Conservation (phyloP, 23 red algal genomes). For the Cyanidioschyzon merolae region DNA sequence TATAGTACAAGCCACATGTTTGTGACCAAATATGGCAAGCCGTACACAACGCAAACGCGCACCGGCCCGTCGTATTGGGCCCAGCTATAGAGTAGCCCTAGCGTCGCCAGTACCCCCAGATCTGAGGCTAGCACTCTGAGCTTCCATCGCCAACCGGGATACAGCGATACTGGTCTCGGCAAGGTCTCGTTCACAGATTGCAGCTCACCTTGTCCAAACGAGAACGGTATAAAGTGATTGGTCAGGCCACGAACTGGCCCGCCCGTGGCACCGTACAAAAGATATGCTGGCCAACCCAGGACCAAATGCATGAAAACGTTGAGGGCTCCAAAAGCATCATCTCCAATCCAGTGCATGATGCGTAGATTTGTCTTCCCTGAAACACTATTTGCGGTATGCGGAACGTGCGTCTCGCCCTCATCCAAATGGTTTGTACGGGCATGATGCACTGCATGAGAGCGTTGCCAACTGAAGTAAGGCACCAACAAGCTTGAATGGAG, state of each 20-base stretch:
- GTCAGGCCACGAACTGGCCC: slow-evolving; percentile 16
- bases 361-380: neutral
- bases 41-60: slow-evolving; percentile 30
- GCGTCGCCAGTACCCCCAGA: slow-evolving; percentile 34
- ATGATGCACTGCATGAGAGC: slow-evolving; percentile 75
- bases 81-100: slow-evolving; percentile 15
- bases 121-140: slow-evolving; percentile 68
- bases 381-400: slow-evolving; percentile 9
- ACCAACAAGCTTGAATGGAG: slow-evolving; percentile 70
- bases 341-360: neutral
- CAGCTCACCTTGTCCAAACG: slow-evolving; percentile 6
- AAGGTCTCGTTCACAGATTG: neutral
- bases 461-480: slow-evolving; percentile 77
- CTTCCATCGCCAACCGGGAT: slow-evolving; percentile 22
- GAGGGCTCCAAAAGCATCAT: slow-evolving; percentile 16
- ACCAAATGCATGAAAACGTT: slow-evolving; percentile 28
- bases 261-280: slow-evolving; percentile 28
- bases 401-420: slow-evolving; percentile 57
- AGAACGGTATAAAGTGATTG: slow-evolving; percentile 67
- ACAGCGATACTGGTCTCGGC: slow-evolving; percentile 4
- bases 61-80: neutral
- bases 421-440: slow-evolving; percentile 68
- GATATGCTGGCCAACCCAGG: slow-evolving; percentile 74
- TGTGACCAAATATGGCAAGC: slow-evolving; percentile 67
- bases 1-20: slow-evolving; percentile 87